phyloP scores from a whole-genome alignment of 306 rosid genomes.

The Vicia villosa region DNA sequence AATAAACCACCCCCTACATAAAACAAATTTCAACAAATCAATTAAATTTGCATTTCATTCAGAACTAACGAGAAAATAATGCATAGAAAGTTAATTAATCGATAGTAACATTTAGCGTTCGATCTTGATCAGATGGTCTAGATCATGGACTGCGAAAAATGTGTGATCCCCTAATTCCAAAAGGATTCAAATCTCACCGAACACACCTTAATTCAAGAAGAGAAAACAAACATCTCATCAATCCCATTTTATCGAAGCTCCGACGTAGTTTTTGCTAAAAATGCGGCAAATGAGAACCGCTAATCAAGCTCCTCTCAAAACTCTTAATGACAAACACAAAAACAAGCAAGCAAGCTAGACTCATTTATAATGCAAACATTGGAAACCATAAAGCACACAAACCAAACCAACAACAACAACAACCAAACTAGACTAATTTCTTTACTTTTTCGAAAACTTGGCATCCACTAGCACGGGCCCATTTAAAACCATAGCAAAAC shows the following conservation, averaged over 20 bases:
- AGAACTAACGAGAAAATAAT: conserved; percentile 11
- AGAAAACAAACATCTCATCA: conserved; percentile 6
- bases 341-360: not conserved
- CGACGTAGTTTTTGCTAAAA: not conserved
- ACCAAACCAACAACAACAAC: not conserved
- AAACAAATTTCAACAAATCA: conserved; percentile 32
- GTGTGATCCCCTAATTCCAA: no score
- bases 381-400: conserved; percentile 21
- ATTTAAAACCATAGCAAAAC: no score
- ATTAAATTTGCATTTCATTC: conserved; percentile 14
- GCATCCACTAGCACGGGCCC: no score
- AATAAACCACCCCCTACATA: conserved; percentile 86
- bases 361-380: conserved; percentile 35
- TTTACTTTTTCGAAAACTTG: no score
- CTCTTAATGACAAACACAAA: not conserved
- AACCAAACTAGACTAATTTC: conserved; percentile 12
- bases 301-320: no score
- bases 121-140: not conserved
- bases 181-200: no score
- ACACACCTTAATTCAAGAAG: not conserved
- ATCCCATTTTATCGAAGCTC: not conserved
- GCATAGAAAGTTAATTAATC: not conserved
- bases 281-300: no score
- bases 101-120: not conserved
- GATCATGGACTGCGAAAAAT: not conserved